Base-by-base conservation (phyloP, 768 basidiomycete genomes). In the Ramaria sp. region DNA sequence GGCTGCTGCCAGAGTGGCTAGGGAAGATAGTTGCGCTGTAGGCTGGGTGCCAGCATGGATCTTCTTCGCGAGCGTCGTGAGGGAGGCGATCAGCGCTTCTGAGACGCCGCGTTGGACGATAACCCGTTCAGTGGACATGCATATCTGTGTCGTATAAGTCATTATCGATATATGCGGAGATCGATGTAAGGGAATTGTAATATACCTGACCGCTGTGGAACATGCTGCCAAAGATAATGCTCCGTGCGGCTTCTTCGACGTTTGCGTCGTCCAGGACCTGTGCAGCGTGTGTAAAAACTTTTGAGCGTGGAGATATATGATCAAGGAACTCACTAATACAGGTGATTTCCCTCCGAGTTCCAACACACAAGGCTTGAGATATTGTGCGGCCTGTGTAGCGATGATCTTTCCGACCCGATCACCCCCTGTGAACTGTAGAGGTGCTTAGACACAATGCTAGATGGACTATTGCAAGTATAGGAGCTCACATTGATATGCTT, bases 111-210 rank as follows among this genome's bases (percentile, higher is more conserved):
- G 65, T 57, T 78, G 76, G 36, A 73, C 74, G 44, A 79, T 75
- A n/a, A 79, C 73, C 7, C 78, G 75, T 59, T 78, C 77, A 12
- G 76, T 75, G 0, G 78, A 76, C 74, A 81, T 77, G 65, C 78
- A 81, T 37, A 78, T 69, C 65, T 80, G 12, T 16, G 15, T 7
- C 39, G 8, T 41, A 41, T 6, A 12, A 13, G 32, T 34, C 32
- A 34, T n/a, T n/a, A n/a, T n/a, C n/a, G n/a, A 13, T 34, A 13
- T 34, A 13, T 34, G 32, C 1, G 30, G 77, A 18, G 54, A 18
- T 12, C 25, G 22, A 2, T 24, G 27, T 16, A 13, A 8, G 3
- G 32, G 18, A 25, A 7, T 43, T 1, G 43, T n/a, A 3, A 42
- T 45, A 20, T 38, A 61, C 60, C 54, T 61, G 60, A 0, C 79